Evolutionary conservation across 106 monocot genomes (phyloP), one percentile per base, ranked within the genome.

Genomic region (Phalaenopsis equestris): DNA sequence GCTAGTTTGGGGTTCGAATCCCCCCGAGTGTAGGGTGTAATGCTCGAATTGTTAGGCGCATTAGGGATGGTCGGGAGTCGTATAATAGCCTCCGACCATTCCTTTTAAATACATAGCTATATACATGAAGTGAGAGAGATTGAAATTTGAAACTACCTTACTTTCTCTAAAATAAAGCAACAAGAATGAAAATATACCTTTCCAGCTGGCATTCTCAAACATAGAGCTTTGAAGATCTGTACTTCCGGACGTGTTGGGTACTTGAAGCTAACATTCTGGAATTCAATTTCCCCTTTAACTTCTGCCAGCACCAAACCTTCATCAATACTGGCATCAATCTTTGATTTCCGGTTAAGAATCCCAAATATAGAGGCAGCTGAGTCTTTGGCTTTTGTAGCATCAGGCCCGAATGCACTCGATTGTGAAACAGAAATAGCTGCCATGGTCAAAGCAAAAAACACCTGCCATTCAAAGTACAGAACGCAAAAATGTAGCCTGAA

Each of bases 171-270:
- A 52, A 52, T 48, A 48, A 48, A 48, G 48, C 36, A 74, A n/a
- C 10, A 46, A 24, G 30, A 11, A 1, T 5, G 4, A 18, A 12
- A 64, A 6, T 14, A 11, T 79, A 95, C 92, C 95, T 92, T 95
- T 55, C 95, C 92, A 41, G 90, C 87, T 38, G 81, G 90, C 72
- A 92, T 84, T 3, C 37, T 82, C 79, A 95, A 82, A 81, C 88
- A 87, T 37, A 95, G 75, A 67, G 89, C 89, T 79, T 37, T 86
- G 58, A 92, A 92, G n/a, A 92, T 86, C 37, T 84, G 92, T 8
- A 90, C 81, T 56, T 86, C 79, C 3, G 95, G 90, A 2, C 95
- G 84, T 8, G 84, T 87, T n/a, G 92, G 92, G 49, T 92, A 95
- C 76, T 52, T 89, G 86, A 95, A 95, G 79, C 81, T 84, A 55